Conservation (phyloP, 208 protist species). For the Crithidia thermophila region DNA sequence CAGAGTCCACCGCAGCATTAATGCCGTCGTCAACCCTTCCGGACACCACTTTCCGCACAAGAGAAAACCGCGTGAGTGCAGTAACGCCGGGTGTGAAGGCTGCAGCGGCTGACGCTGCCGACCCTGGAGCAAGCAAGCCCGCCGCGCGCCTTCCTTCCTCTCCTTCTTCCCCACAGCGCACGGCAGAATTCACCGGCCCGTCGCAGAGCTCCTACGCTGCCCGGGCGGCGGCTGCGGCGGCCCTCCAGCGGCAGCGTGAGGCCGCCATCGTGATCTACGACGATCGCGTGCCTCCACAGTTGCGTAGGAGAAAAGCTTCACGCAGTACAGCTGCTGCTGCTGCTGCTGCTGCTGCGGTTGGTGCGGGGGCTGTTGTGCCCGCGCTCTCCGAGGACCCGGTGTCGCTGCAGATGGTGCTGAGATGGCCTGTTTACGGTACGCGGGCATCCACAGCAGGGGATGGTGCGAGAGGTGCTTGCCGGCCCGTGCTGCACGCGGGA, state of each 20-base stretch:
- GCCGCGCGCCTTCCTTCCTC: neutral
- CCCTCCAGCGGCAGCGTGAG: conserved; percentile 22
- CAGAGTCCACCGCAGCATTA: no score
- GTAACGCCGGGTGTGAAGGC: no score
- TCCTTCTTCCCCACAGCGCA: neutral
- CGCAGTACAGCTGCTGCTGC: no score
- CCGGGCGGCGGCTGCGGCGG: conserved; percentile 1
- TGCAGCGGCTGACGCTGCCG: neutral
- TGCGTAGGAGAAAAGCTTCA: conserved; percentile 5
- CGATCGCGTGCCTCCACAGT: conserved; percentile 28
- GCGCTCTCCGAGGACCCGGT: neutral
- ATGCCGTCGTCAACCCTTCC: no score
- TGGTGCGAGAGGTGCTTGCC: neutral
- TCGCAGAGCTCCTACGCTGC: neutral
- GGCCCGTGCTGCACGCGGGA: conserved; percentile 5
- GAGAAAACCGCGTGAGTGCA: no score
- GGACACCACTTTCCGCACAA: no score
- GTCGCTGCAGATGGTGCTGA: conserved; percentile 1
- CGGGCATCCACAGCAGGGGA: no score
- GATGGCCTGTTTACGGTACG: neutral
- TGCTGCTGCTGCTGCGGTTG: no score
- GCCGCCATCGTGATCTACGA: conserved; percentile 27
- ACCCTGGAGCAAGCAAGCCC: neutral
- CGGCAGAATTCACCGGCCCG: no score
- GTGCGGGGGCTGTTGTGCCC: neutral